Percentiles rank a stretch among this genome's conserved stretches.
Evolutionary conservation across 345 rosid species (phyloP).

Genomic region (Limnanthes douglasii): DNA sequence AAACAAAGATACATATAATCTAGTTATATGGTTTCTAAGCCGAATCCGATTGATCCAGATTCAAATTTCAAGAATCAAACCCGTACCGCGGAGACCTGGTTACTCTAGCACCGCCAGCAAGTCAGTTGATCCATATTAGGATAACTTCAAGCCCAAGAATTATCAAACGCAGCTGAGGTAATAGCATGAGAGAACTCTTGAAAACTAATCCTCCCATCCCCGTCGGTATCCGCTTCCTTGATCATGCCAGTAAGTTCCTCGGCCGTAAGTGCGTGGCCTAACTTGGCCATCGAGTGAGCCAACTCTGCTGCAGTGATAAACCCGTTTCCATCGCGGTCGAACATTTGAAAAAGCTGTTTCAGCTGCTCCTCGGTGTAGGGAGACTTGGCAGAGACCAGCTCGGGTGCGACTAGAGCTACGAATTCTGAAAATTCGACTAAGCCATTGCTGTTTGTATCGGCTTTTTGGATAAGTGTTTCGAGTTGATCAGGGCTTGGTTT

Average conservation of each 20-base stretch:
- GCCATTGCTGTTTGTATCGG: constrained; percentile 78
- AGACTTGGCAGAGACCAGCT: constrained; percentile 44
- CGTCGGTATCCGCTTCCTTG: constrained; percentile 84
- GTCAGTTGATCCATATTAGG: too few species aligned
- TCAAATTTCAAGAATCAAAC: too few species aligned
- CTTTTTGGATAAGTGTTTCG: constrained; percentile 49
- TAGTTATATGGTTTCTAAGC: too few species aligned
- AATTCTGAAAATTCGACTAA: constrained; percentile 82
- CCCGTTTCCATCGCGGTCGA: constrained; percentile 72
- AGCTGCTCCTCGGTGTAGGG: constrained; percentile 73
- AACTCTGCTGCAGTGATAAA: constrained; percentile 69
- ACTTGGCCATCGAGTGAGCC: constrained; percentile 79
- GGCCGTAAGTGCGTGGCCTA: constrained; percentile 67
- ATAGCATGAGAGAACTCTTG: constrained; percentile 69
- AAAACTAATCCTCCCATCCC: constrained; percentile 77
- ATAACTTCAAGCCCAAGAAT: constrained; percentile 50
- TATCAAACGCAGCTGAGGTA: constrained; percentile 80
- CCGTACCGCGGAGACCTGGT: too few species aligned
- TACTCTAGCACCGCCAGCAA: too few species aligned
- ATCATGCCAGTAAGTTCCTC: constrained; percentile 92
- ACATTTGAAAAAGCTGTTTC: constrained; percentile 45
- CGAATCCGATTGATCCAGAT: too few species aligned
- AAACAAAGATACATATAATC: too few species aligned
- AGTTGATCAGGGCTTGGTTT: constrained; percentile 67
- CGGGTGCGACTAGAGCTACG: constrained; percentile 60